phyloP scores from a whole-genome alignment of 306 rosid genomes.

The Coriaria nepalensis region DNA sequence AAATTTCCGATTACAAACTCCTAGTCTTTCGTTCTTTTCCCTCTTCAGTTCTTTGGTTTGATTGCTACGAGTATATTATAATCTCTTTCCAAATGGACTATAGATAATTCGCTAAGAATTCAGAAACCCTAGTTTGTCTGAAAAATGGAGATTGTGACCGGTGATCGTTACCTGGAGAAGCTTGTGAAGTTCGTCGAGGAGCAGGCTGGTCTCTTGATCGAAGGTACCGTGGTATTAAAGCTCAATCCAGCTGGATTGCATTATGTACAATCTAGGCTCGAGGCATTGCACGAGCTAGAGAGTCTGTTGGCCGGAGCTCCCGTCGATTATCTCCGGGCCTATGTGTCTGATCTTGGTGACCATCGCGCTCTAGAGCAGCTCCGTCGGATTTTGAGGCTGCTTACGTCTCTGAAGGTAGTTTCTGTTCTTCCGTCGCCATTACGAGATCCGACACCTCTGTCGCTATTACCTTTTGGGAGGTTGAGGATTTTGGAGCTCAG shows the following conservation, averaged over 20 bases:
- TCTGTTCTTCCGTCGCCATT: constrained; percentile 48
- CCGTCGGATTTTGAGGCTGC: constrained; percentile 69
- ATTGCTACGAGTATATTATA: too few relatives aligned
- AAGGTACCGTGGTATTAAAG: constrained; percentile 67
- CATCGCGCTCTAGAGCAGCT: constrained; percentile 98
- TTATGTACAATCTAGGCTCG: constrained; percentile 81
- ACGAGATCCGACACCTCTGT: constrained; percentile 87
- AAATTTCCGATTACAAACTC: constrained; percentile 2
- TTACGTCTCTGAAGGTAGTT: constrained; percentile 78
- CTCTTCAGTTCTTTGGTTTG: not conserved
- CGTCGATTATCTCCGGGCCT: constrained; percentile 83
- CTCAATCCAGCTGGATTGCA: constrained; percentile 83
- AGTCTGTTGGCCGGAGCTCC: constrained; percentile 79
- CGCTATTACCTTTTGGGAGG: constrained; percentile 60
- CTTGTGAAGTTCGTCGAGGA: constrained; percentile 70
- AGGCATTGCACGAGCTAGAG: constrained; percentile 77
- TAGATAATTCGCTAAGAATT: constrained; percentile 8
- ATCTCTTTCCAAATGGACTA: constrained; percentile 18
- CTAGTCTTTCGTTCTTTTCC: not conserved
- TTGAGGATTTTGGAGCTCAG: constrained; percentile 81
- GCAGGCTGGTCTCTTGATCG: constrained; percentile 60
- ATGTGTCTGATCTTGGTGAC: constrained; percentile 92
- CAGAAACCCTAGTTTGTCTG: constrained; percentile 22
- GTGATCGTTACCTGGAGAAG: constrained; percentile 92
- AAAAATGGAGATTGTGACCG: constrained; percentile 78